Evolutionary conservation across 768 basidiomycete species (phyloP), one percentile per base, ranked within the genome.

Genomic region (Panus rudis): DNA sequence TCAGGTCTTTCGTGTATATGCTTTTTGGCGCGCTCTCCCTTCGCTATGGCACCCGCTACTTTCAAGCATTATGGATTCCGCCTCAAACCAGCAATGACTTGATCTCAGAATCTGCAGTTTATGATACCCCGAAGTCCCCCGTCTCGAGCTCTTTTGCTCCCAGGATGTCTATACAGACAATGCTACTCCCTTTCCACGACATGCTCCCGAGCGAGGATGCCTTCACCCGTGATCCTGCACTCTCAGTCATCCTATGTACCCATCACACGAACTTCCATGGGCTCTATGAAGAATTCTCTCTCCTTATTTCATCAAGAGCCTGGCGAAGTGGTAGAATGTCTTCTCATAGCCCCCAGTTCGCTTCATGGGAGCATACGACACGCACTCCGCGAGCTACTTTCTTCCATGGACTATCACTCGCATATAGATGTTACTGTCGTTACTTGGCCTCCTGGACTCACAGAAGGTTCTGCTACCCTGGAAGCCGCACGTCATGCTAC

Each of bases 161-260:
- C n/a, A n/a, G n/a, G n/a, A n/a, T n/a, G n/a, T n/a, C n/a, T n/a
- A n/a, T n/a, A n/a, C n/a, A n/a, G n/a, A n/a, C n/a, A n/a, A n/a
- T n/a, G n/a, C n/a, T n/a, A n/a, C n/a, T n/a, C n/a, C n/a, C n/a
- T n/a, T n/a, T n/a, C n/a, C n/a, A n/a, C n/a, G n/a, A n/a, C n/a
- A n/a, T n/a, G n/a, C n/a, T n/a, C n/a, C n/a, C n/a, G n/a, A n/a
- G n/a, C n/a, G n/a, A n/a, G n/a, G n/a, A n/a, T n/a, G n/a, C n/a
- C n/a, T n/a, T n/a, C n/a, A n/a, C n/a, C n/a, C n/a, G n/a, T n/a
- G n/a, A n/a, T n/a, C n/a, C n/a, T n/a, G n/a, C n/a, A n/a, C n/a
- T n/a, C n/a, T n/a, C n/a, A n/a, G 45, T 27, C 22, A 51, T 81
- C 28, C 56, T 81, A 3, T n/a, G n/a, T n/a, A n/a, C 76, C 78